Evolutionary conservation across 2,329 filamentous ascomycete genomes (phyloP), one percentile per base, ranked within the genome.

Genomic region (Monosporascus sp.): DNA sequence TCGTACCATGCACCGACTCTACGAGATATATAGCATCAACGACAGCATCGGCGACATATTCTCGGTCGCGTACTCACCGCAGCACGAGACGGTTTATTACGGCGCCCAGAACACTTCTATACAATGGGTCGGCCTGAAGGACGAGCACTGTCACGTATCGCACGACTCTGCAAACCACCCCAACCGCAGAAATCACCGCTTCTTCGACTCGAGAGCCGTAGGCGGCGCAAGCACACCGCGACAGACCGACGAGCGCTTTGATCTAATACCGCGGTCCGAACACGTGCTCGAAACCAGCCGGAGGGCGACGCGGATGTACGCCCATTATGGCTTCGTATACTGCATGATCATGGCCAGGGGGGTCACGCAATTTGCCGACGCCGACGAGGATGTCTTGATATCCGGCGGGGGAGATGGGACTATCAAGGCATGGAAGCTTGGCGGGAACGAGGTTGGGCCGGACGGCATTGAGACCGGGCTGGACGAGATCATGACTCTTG

Each of bases 51-150:
- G 94, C 55, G 94, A 99, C 72, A 84, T 99, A 54, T 97, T 97
- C 69, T 96, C 90, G 61, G 86, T 96, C n/a, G 88, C 87, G 1
- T 97, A 96, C 70, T 96, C 91, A 4, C 75, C 84, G 6, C 80
- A 84, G 60, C 78, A 90, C 63, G 82, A 93, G 60, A 96, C 88
- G 0, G 80, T 96, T 4, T 97, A 96, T 68, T 82, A 96, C 44
- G 94, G 94, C 53, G 90, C 91, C 1, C 94, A 97, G 67, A 97
- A 97, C 66, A 94, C 91, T 7, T 90, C 88, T 39, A 94, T 97
- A 50, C 92, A 96, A 77, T 99, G 94, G 94, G 88, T 90, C 62
- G 81, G 85, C 58, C 74, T 96, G 52, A 82, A 82, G 61, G 82
- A 89, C 57, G 80, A 83, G 24, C 75, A 78, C 31, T 72, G 78